Conservation (phyloP, 371 early-diverging fungal species). For the Thermomucor indicae-seudaticae region DNA sequence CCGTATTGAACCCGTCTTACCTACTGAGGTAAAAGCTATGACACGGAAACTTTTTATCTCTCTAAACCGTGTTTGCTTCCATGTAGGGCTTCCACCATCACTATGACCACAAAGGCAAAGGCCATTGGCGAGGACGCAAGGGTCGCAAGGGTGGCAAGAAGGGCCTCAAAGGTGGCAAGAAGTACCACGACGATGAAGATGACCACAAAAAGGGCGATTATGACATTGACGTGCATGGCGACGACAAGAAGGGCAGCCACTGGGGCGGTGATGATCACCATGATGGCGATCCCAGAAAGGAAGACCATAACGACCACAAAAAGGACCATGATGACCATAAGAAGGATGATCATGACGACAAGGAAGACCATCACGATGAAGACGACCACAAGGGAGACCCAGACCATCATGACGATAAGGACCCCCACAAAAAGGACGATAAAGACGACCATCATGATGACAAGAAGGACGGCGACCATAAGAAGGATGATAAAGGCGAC, state of each 20-base stretch:
- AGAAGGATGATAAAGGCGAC: constrained; percentile 5
- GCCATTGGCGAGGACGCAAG: neutral
- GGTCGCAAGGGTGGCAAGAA: constrained; percentile 3
- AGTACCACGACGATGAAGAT: constrained; percentile 1
- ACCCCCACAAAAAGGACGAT: no score
- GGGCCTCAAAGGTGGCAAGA: constrained; percentile 3
- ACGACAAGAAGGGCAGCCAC: constrained; percentile 3
- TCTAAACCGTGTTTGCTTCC: neutral
- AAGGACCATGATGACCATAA: constrained; percentile 6
- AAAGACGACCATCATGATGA: neutral
- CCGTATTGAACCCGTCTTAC: constrained; percentile 1
- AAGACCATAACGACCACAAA: constrained; percentile 2
- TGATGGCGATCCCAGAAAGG: neutral
- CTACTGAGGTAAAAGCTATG: constrained; percentile 4
- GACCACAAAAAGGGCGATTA: constrained; percentile 1
- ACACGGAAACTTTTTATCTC: no score
- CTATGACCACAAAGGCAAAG: neutral
- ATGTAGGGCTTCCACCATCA: neutral
- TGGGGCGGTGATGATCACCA: constrained; percentile 2
- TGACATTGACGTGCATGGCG: no score
- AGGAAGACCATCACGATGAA: constrained; percentile 1
- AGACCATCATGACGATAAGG: neutral
- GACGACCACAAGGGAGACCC: neutral
- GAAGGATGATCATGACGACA: constrained; percentile 6
- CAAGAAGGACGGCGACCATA: constrained; percentile 6